phyloP scores from a whole-genome alignment of 140 eudicot species.

The Erigeron philadelphicus region DNA sequence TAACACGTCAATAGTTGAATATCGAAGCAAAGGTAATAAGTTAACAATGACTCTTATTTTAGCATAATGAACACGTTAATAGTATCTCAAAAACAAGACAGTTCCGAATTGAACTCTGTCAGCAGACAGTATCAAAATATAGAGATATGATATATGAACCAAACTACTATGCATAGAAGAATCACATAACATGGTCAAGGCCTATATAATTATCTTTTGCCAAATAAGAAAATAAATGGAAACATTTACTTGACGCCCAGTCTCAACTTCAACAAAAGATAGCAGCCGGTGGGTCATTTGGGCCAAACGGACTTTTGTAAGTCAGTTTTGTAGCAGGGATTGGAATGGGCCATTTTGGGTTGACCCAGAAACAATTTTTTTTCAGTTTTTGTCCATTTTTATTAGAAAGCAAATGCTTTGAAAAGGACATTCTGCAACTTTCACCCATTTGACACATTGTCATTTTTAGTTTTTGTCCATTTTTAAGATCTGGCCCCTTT shows the following conservation, averaged over 20 bases:
- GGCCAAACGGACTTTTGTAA: neutral
- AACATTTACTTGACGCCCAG: slow-evolving; percentile 10
- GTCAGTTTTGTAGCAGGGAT: neutral
- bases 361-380: neutral
- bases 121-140: neutral
- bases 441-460: neutral
- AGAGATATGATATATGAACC: neutral
- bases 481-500: neutral
- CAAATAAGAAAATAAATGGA: neutral
- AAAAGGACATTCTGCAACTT: neutral
- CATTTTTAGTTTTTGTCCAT: neutral
- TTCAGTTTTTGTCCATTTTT: neutral
- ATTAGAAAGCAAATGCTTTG: neutral
- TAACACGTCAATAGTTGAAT: neutral
- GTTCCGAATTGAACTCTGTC: neutral
- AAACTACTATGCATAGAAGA: neutral
- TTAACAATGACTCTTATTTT: neutral
- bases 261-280: neutral
- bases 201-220: neutral
- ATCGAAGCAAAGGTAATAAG: neutral
- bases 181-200: neutral
- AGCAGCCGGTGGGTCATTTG: neutral
- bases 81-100: neutral
- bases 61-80: neutral
- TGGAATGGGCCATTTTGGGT: neutral